Percentiles rank a stretch among this genome's conserved stretches.
Evolutionary conservation across 768 basidiomycete genomes (phyloP).

Genomic region (Tylopilus balloui): DNA sequence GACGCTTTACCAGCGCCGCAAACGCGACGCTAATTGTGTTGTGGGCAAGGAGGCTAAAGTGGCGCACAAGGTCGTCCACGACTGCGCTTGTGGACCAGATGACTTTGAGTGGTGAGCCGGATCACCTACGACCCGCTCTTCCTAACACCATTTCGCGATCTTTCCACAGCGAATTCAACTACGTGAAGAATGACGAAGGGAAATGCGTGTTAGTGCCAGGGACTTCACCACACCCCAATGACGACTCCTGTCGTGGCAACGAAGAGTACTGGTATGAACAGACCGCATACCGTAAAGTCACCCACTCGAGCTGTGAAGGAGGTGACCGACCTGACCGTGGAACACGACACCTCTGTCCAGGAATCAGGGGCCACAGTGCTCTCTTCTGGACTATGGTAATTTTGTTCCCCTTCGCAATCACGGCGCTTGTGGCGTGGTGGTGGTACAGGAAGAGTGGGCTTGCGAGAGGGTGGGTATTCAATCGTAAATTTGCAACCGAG

Average conservation of each 20-base stretch:
- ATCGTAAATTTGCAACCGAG: background rate
- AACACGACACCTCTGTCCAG: constrained; percentile 70
- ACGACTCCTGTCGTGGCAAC: constrained; percentile 56
- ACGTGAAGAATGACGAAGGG: constrained; percentile 61
- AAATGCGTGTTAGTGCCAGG: constrained; percentile 77
- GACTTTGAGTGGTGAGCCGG: constrained; percentile 92
- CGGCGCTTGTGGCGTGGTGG: constrained; percentile 73
- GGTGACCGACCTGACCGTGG: constrained; percentile 81
- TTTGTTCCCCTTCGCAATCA: constrained; percentile 71
- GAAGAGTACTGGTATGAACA: constrained; percentile 92
- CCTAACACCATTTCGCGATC: background rate
- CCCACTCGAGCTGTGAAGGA: constrained; percentile 81
- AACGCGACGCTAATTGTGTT: constrained; percentile 73
- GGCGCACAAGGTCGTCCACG: constrained; percentile 49
- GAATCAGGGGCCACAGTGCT: constrained; percentile 62
- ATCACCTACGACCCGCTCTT: background rate
- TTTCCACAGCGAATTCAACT: constrained; percentile 81
- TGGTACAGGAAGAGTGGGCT: constrained; percentile 74
- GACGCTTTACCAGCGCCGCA: constrained; percentile 90
- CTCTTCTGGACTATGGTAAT: constrained; percentile 85
- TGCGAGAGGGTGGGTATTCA: constrained; percentile 61
- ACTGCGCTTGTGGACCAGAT: constrained; percentile 64
- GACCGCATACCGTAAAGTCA: constrained; percentile 87
- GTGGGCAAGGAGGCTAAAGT: constrained; percentile 68
- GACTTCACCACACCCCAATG: constrained; percentile 54